Conservation (phyloP, 345 rosid species). For the Kernera saxatilis region DNA sequence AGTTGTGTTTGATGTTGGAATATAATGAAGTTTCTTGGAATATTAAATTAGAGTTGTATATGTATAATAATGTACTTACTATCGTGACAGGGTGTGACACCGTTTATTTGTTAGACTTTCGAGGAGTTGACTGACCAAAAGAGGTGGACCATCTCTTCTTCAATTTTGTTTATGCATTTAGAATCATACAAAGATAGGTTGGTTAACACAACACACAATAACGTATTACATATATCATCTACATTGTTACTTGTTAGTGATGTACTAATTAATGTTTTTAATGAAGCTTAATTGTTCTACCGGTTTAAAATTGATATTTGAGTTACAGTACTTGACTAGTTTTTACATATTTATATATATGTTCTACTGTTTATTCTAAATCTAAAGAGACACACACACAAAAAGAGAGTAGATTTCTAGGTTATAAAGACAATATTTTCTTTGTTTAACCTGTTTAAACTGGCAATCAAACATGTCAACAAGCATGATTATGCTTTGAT, state of each 20-base stretch:
- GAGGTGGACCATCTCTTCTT: neutral
- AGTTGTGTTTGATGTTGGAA: neutral
- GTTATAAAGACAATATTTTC: neutral
- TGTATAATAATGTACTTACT: conserved; percentile 7
- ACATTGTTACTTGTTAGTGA: neutral
- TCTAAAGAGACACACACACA: neutral
- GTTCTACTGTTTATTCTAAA: neutral
- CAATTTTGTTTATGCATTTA: neutral
- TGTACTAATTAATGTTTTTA: neutral
- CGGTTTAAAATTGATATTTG: neutral
- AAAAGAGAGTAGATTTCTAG: neutral
- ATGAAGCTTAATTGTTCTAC: neutral
- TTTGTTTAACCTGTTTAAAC: no score
- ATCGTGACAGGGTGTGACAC: conserved; percentile 14
- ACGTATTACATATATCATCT: neutral
- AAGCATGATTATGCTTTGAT: neutral
- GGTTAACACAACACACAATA: neutral
- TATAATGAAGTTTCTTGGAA: neutral
- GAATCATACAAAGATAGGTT: neutral
- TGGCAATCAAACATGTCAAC: conserved; percentile 2
- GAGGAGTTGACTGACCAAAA: conserved; percentile 19
- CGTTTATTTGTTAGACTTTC: conserved; percentile 19
- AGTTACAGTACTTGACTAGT: neutral
- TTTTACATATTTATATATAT: neutral
- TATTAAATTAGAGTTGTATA: conserved; percentile 18